Base-by-base conservation (phyloP, 2,329 filamentous ascomycete species). In the Periconia sp. region DNA sequence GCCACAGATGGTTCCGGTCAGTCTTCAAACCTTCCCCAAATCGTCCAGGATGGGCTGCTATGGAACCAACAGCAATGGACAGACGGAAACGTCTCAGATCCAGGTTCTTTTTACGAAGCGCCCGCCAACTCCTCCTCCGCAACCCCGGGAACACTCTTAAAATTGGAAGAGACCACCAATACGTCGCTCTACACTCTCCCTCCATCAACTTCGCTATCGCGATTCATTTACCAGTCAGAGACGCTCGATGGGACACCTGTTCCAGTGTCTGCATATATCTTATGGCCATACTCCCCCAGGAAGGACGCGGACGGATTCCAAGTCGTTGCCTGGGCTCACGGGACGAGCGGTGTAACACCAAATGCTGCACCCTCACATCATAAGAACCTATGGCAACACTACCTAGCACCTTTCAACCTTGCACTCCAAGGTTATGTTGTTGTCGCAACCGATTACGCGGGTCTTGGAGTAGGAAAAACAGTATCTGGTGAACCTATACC, bases 211-310 rank as follows among this genome's bases (percentile, higher is more conserved):
- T 69, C 78, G 2, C 61, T 83, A 42, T 82, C 79, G 1, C 76
- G 80, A 14, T 74, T 83, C 55, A 56, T 81, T 2, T 83, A 80
- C 65, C 76, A 76, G 18, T 78, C 79, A 0, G 72, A 68, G 18
- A 75, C 72, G n/a, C 55, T 76, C 19, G 79, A 81, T 52, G 77
- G 77, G 2, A 76, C 74, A 1, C 53, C 71, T 0, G 62, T 82
- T 1, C 81, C 81, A 1, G 75, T 78, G 9, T 81, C 79, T 1
- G 81, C 74, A 1, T 81, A 74, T 60, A 66, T 83, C 8, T 8
- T 27, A 5, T 27, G 23, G 23, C 23, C 23, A 3, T 27, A 27
- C 23, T 27, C 23, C 8, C 23, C 23, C 8, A 3, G 23, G 8
- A 8, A 27, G 23, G 8, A 8, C 8, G 8, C 3, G 23, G 8